Conservation (phyloP, 495 filamentous ascomycete species). For the Penicillium turbatum region DNA sequence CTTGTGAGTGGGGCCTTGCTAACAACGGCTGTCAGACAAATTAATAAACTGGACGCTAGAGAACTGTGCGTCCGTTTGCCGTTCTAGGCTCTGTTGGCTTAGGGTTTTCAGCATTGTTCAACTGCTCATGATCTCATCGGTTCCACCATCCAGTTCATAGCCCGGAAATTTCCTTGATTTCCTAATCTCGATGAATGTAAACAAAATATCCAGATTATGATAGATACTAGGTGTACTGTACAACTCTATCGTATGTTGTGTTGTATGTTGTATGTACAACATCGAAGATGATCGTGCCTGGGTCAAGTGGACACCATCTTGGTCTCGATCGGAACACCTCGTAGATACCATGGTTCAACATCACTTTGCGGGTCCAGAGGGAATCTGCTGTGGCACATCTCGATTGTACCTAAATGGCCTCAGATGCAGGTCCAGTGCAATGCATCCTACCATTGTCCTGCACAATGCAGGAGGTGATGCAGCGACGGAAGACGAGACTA, state of each 20-base stretch:
- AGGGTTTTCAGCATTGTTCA: too few species aligned
- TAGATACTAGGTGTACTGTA: too few species aligned
- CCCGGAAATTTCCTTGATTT: neutral
- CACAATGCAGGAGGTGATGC: conserved; percentile 27
- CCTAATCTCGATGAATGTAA: too few species aligned
- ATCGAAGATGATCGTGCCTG: neutral
- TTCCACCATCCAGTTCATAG: conserved; percentile 12
- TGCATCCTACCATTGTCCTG: conserved; percentile 9
- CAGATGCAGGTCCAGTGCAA: neutral
- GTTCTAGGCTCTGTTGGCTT: conserved; percentile 5
- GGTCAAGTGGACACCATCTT: neutral
- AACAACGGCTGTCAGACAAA: conserved; percentile 28
- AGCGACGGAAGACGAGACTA: conserved; percentile 15
- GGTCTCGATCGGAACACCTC: neutral
- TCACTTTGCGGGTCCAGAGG: neutral
- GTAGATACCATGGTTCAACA: conserved; percentile 2
- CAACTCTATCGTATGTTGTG: too few species aligned
- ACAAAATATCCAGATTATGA: too few species aligned
- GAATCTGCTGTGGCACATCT: too few species aligned
- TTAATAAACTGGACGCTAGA: conserved; percentile 14
- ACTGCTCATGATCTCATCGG: conserved; percentile 22
- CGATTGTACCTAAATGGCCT: neutral
- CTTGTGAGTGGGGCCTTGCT: conserved; percentile 13
- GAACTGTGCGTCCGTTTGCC: conserved; percentile 10
- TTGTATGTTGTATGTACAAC: too few species aligned